Percentiles rank a stretch among this genome's conserved stretches.
These are phyloP conservation scores for Amanita muscaria DNA, from an alignment of 768 basidiomycete genomes.

Conservation along the genomic window DNA sequence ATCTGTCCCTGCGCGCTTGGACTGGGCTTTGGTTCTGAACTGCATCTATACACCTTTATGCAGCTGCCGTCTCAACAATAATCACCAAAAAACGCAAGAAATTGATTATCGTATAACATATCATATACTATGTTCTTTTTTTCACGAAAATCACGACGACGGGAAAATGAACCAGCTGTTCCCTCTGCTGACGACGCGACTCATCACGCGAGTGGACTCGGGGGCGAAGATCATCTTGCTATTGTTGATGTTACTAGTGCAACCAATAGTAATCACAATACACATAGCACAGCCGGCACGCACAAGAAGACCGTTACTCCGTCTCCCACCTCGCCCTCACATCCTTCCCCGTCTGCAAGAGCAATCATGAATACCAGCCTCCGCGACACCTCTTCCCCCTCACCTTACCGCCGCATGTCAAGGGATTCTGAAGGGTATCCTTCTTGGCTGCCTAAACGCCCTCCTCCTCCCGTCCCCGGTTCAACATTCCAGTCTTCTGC, in stretches of 20 bases:
- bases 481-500: conserved; percentile 59
- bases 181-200: conserved; percentile 9
- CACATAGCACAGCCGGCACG: too few relatives aligned
- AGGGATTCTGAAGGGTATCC: conserved; percentile 65
- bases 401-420: conserved; percentile 23
- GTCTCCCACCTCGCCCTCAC: conserved; percentile 7
- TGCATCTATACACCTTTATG: not conserved
- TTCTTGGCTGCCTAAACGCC: conserved; percentile 75
- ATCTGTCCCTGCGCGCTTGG: not conserved
- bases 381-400: conserved; percentile 22
- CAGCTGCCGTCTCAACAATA: not conserved
- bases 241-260: conserved; percentile 19
- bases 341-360: conserved; percentile 12
- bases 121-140: conserved; percentile 18
- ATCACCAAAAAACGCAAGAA: conserved; percentile 10
- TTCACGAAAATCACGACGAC: conserved; percentile 32
- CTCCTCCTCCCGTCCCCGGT: conserved; percentile 66
- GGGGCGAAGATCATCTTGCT: too few relatives aligned
- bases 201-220: too few relatives aligned
- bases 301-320: conserved; percentile 9
- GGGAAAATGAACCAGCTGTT: conserved; percentile 17
- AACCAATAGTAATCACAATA: conserved; percentile 16
- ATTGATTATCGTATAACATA: conserved; percentile 14
- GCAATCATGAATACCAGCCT: conserved; percentile 9
- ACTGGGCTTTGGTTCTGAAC: too few relatives aligned